A percentile compares a stretch with the other conserved stretches of the same genome.
These are phyloP conservation scores for Eruca vesicaria DNA, from an alignment of 441 rosid species.

Conservation along the genomic window DNA sequence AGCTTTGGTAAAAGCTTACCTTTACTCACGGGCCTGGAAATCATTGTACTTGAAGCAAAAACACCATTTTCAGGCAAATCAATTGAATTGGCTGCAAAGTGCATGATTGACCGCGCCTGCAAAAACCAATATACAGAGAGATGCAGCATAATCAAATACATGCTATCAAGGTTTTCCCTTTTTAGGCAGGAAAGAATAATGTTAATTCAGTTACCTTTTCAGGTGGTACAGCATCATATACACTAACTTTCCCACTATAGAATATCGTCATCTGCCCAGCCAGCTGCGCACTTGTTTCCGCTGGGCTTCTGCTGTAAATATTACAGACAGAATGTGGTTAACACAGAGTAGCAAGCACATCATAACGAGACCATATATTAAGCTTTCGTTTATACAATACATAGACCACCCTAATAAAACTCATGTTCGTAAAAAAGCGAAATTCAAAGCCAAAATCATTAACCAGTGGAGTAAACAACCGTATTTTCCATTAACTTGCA, in stretches of 20 bases:
- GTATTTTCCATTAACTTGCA: background rate
- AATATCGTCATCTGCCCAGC: conserved; percentile 81
- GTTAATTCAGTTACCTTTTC: conserved; percentile 70
- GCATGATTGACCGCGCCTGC: conserved; percentile 91
- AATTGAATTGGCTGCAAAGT: conserved; percentile 72
- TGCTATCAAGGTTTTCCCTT: conserved; percentile 27
- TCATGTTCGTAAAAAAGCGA: background rate
- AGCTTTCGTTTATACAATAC: background rate
- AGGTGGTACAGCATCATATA: conserved; percentile 76
- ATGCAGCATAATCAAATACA: conserved; percentile 45
- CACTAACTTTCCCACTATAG: conserved; percentile 86
- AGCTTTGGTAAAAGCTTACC: conserved; percentile 41
- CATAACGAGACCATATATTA: background rate
- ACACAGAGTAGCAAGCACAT: background rate
- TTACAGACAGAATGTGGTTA: conserved; percentile 20
- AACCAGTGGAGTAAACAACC: background rate
- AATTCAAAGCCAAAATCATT: background rate
- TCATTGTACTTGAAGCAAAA: conserved; percentile 41
- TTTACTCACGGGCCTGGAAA: conserved; percentile 47
- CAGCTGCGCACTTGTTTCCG: conserved; percentile 39
- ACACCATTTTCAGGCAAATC: conserved; percentile 52
- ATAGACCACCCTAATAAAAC: background rate
- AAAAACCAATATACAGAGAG: conserved; percentile 43
- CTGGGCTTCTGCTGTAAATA: conserved; percentile 44
- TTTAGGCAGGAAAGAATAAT: conserved; percentile 39